A percentile compares a stretch with the other conserved stretches of the same genome.
These are phyloP conservation scores for Pythium folliculosum DNA, from an alignment of 352 stramenopile species.

Conservation along the genomic window DNA sequence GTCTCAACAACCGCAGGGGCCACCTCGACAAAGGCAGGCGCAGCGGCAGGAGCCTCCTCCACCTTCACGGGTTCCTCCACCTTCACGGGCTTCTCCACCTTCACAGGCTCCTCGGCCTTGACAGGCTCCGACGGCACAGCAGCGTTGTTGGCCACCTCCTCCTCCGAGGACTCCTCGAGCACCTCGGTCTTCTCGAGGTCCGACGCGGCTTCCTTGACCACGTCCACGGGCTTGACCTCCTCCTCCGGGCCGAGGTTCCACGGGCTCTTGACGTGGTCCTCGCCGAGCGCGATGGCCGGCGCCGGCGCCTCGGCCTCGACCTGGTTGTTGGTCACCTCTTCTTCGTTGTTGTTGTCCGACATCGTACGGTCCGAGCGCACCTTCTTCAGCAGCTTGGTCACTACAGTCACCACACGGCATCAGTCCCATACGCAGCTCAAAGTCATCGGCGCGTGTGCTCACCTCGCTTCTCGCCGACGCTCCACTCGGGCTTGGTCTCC, in stretches of 20 bases:
- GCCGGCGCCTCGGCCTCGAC: conserved; percentile 14
- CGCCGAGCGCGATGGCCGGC: conserved; percentile 12
- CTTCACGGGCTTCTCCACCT: too few species aligned
- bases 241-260: conserved; percentile 49
- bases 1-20: conserved; percentile 8
- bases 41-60: conserved; percentile 1
- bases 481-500: conserved; percentile 67
- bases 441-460: too few species aligned
- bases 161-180: conserved; percentile 25
- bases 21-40: conserved; percentile 17
- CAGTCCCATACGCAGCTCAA: too few species aligned
- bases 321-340: conserved; percentile 17
- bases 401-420: conserved; percentile 35
- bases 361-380: conserved; percentile 40
- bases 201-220: conserved; percentile 21
- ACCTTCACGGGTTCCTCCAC: too few species aligned
- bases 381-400: conserved; percentile 77
- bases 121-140: conserved; percentile 18
- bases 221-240: conserved; percentile 21
- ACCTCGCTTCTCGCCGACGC: conserved; percentile 73
- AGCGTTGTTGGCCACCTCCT: conserved; percentile 24
- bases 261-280: conserved; percentile 35
- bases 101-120: conserved; percentile 19
- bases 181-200: conserved; percentile 6
- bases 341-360: conserved; percentile 23